A percentile compares a stretch with the other conserved stretches of the same genome.
Conservation (phyloP, 2,329 filamentous ascomycete genomes). For the Phyllosticta citriasiana region DNA sequence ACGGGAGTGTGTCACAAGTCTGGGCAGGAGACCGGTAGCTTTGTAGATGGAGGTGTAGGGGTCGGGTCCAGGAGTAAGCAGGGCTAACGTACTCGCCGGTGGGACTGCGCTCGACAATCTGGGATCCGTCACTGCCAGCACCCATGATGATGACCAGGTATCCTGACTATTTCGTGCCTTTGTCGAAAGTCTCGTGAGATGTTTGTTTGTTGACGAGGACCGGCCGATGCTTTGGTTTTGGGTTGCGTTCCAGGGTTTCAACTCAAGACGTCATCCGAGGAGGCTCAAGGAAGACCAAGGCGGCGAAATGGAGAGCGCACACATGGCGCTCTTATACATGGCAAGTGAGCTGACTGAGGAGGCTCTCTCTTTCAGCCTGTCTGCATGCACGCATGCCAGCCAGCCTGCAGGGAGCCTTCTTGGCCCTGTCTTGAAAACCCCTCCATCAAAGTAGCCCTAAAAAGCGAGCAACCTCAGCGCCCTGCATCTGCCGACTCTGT, state of each 20-base stretch:
- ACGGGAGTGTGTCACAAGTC: no score
- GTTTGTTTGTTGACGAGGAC: neutral
- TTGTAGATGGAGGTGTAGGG: no score
- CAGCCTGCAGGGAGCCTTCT: neutral
- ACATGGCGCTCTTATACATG: neutral
- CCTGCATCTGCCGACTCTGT: neutral
- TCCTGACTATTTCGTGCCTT: no score
- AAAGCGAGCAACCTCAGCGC: neutral
- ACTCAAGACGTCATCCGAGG: neutral
- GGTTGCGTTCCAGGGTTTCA: neutral
- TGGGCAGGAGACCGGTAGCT: no score
- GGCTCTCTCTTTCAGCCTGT: neutral
- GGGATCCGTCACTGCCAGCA: neutral
- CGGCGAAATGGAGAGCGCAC: neutral
- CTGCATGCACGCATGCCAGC: neutral
- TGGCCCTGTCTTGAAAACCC: neutral
- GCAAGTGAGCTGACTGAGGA: neutral
- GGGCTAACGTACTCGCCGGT: neutral
- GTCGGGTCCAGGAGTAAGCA: no score
- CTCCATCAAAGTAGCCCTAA: neutral
- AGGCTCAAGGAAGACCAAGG: neutral
- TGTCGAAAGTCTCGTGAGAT: neutral
- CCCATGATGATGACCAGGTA: neutral
- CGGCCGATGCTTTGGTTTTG: neutral
- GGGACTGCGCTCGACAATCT: neutral